Percentiles rank a stretch among this genome's conserved stretches.
phyloP scores from a whole-genome alignment of 2,329 filamentous ascomycete species.

The Colletotrichum nymphaeae region DNA sequence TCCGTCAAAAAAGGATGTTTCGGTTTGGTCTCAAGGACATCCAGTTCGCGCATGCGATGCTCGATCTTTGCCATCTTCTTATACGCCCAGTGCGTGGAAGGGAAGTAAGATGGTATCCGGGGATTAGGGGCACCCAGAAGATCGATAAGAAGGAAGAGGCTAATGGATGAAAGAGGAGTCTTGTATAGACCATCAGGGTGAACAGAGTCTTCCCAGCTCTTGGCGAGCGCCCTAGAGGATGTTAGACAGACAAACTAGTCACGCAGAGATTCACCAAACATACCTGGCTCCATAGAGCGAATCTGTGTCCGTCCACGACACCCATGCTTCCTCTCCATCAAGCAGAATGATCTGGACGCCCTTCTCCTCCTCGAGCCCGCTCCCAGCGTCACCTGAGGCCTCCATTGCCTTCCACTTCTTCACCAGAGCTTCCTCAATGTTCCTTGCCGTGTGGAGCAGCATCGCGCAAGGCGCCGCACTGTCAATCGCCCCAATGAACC shows the following conservation, averaged over 20 bases:
- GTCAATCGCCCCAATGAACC: conserved; percentile 94
- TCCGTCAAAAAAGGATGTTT: conserved; percentile 74
- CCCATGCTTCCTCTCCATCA: conserved; percentile 95
- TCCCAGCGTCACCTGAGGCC: conserved; percentile 63
- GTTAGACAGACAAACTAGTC: background rate
- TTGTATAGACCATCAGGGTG: conserved; percentile 82
- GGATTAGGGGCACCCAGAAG: conserved; percentile 80
- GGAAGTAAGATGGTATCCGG: conserved; percentile 85
- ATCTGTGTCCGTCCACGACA: conserved; percentile 81
- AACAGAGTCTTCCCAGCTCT: conserved; percentile 78
- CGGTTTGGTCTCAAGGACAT: conserved; percentile 71
- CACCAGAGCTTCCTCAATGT: conserved; percentile 82
- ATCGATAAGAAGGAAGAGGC: conserved; percentile 91
- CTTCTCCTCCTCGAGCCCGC: conserved; percentile 76
- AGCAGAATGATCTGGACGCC: conserved; percentile 91
- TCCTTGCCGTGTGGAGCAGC: conserved; percentile 86
- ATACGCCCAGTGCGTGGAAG: conserved; percentile 95
- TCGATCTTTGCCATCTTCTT: conserved; percentile 80
- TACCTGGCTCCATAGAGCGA: conserved; percentile 90
- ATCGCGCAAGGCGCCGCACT: conserved; percentile 96
- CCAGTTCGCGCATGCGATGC: conserved; percentile 74
- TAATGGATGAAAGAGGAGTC: conserved; percentile 81
- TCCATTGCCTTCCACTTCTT: conserved; percentile 84
- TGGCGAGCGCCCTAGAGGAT: conserved; percentile 72
- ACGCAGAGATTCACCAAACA: conserved; percentile 32